Conservation (phyloP, 164 flowering plant genomes). For the Magnolia sinica region DNA sequence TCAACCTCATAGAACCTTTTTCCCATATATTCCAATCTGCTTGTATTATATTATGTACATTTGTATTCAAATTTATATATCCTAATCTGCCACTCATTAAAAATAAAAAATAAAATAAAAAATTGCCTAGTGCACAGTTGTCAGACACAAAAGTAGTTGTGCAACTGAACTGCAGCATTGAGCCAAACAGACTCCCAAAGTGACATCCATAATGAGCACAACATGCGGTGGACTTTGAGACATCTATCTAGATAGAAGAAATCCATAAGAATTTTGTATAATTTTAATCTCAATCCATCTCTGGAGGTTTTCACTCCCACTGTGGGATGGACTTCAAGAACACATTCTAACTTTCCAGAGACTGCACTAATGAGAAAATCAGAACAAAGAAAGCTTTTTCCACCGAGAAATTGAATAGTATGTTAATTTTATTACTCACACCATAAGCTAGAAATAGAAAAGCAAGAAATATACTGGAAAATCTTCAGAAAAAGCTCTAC, state of each 20-base stretch:
- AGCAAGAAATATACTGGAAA: background rate
- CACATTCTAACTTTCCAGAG: constrained; percentile 1
- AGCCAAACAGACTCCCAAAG: background rate
- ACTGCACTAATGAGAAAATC: background rate
- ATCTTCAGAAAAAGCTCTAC: background rate
- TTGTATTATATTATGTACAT: no score
- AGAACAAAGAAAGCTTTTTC: constrained; percentile 2
- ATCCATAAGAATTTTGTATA: background rate
- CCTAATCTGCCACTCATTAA: no score
- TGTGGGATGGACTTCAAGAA: background rate
- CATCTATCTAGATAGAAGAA: background rate
- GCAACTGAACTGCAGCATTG: no score
- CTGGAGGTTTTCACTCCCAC: background rate
- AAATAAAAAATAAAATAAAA: no score
- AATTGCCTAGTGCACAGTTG: no score
- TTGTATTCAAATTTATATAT: no score
- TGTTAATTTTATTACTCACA: background rate
- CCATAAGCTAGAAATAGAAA: background rate
- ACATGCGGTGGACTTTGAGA: background rate
- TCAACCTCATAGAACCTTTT: no score
- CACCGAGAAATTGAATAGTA: background rate
- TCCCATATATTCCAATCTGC: no score
- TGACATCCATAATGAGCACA: background rate
- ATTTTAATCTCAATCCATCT: background rate
- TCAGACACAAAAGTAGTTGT: no score